Base-by-base conservation (phyloP, 106 monocot genomes). In the Iris macrosiphon region DNA sequence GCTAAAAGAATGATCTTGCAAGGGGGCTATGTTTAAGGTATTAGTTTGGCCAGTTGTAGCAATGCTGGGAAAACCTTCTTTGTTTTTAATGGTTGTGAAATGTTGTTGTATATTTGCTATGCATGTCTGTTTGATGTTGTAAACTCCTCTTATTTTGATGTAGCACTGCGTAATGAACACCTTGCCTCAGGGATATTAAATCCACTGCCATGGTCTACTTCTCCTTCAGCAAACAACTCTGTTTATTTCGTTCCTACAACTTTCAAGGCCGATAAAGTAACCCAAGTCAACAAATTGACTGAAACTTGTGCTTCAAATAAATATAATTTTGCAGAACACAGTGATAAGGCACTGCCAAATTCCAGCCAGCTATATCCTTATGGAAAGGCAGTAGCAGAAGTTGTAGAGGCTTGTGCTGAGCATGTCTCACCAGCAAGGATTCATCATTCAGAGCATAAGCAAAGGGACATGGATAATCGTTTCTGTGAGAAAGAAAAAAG, bases 91-190 rank as follows among this genome's bases (percentile, higher is more conserved):
- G n/a, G n/a, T n/a, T n/a, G n/a, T n/a, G n/a, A n/a, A n/a, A n/a
- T n/a, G n/a, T n/a, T n/a, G n/a, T n/a, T n/a, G n/a, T n/a, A n/a
- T n/a, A n/a, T n/a, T n/a, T n/a, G n/a, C n/a, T n/a, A n/a, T n/a
- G n/a, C n/a, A n/a, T n/a, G n/a, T n/a, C n/a, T n/a, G n/a, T n/a
- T 53, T 32, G 25, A 9, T 25, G 2, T 33, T 9, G 9, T 4
- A 33, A 29, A 27, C 7, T 1, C 41, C 11, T 40, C 10, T 58
- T 39, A 5, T 27, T 38, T 16, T 61, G 56, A 25, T 64, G 70
- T 77, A 86, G 85, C 50, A 31, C 49, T 70, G 31, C 57, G 35
- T 49, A 70, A 52, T 25, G 66, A 80, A 40, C 68, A 73, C 33
- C 52, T 77, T 7, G 41, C 74, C 57, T 65, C 76, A 17, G 80